A percentile compares a stretch with the other conserved stretches of the same genome.
These are phyloP conservation scores for Phialemonium atrogriseum DNA, from an alignment of 2,329 filamentous ascomycete genomes.

Conservation along the genomic window DNA sequence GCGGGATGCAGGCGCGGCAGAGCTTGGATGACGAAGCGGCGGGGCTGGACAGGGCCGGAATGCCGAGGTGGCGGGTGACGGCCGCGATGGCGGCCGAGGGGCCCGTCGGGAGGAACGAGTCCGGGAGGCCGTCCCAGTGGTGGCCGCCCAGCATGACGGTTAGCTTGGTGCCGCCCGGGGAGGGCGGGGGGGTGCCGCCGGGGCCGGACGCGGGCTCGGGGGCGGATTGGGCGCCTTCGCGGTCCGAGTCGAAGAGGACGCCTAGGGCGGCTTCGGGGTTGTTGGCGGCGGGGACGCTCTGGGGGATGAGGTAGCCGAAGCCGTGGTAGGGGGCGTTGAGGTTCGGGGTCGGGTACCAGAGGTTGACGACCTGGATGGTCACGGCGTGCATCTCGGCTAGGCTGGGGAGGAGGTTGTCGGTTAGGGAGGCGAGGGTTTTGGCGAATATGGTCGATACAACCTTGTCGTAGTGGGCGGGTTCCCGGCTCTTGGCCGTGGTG, in stretches of 20 bases:
- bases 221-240: slow-evolving; percentile 19
- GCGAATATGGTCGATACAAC: slow-evolving; percentile 58
- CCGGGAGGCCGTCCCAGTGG: slow-evolving; percentile 60
- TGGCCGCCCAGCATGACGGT: slow-evolving; percentile 95
- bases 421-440: slow-evolving; percentile 31
- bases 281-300: slow-evolving; percentile 31
- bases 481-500: slow-evolving; percentile 6
- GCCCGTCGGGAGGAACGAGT: slow-evolving; percentile 53
- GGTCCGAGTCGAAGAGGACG: slow-evolving; percentile 83
- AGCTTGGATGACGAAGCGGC: slow-evolving; percentile 52
- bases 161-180: slow-evolving; percentile 65
- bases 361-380: slow-evolving; percentile 85
- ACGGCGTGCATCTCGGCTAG: slow-evolving; percentile 54
- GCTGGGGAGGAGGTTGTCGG: slow-evolving; percentile 31
- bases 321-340: slow-evolving; percentile 57
- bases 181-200: slow-evolving; percentile 11
- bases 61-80: slow-evolving; percentile 65
- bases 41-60: slow-evolving; percentile 52
- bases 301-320: slow-evolving; percentile 89
- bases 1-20: slow-evolving; percentile 71
- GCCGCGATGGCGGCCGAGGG: slow-evolving; percentile 61
- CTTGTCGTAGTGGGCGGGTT: slow-evolving; percentile 36
- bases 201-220: slow-evolving; percentile 9
- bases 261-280: slow-evolving; percentile 49
- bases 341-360: slow-evolving; percentile 64